Evolutionary conservation across 2,329 filamentous ascomycete genomes (phyloP).

Genomic region (Aaosphaeria pasadenensis): DNA sequence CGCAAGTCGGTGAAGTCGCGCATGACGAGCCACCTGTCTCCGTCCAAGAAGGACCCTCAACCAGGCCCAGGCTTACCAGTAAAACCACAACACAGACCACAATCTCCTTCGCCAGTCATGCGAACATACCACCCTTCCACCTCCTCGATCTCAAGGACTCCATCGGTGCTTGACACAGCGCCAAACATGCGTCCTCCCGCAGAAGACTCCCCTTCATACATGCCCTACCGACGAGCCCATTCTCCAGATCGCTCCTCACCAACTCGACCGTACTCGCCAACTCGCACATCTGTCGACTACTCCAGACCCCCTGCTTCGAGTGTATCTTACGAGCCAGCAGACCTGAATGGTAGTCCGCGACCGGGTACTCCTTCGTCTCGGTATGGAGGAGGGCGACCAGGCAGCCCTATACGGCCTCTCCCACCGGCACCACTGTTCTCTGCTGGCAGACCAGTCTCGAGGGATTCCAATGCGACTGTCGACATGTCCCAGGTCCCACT

Average conservation of each 20-base stretch:
- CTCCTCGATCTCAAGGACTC: conserved; percentile 44
- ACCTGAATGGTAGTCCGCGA: conserved; percentile 84
- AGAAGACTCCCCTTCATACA: conserved; percentile 61
- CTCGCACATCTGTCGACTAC: conserved; percentile 58
- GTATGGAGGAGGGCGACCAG: conserved; percentile 75
- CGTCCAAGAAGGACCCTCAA: conserved; percentile 17
- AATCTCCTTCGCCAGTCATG: conserved; percentile 33
- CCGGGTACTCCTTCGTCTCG: conserved; percentile 87
- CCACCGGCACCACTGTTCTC: conserved; percentile 86
- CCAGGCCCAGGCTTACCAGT: conserved; percentile 37
- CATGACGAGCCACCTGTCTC: conserved; percentile 7
- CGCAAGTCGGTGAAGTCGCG: not conserved
- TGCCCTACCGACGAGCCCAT: conserved; percentile 52
- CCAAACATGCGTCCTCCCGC: conserved; percentile 55
- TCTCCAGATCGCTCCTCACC: conserved; percentile 50
- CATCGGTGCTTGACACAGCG: conserved; percentile 51
- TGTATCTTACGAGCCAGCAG: conserved; percentile 77
- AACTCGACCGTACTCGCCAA: conserved; percentile 53
- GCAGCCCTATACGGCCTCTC: conserved; percentile 80
- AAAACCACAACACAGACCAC: conserved; percentile 31
- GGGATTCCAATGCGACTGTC: conserved; percentile 42
- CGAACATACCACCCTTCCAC: conserved; percentile 51
- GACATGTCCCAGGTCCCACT: conserved; percentile 73
- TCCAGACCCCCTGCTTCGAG: conserved; percentile 67
- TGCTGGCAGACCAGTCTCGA: conserved; percentile 46